Base-by-base conservation (phyloP, 2,329 filamentous ascomycete species). In the Geoglossum cookeanum region DNA sequence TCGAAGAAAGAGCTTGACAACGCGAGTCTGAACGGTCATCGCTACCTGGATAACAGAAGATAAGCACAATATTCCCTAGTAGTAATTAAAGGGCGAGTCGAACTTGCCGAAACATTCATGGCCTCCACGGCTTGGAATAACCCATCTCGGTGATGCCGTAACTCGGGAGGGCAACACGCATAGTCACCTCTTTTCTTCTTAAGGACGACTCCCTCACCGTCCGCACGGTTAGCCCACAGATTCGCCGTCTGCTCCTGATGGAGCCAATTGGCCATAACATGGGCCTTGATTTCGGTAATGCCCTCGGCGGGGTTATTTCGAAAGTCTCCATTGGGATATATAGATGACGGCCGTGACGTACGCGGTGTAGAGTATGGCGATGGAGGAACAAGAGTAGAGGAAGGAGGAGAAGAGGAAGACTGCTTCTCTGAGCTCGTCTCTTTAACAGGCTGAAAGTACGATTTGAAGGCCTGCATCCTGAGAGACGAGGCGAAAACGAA, bases 11-110 rank as follows among this genome's bases (percentile, higher is more conserved):
- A 81, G 72, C 61, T 78, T 77, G 63, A 84, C 80, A 45, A 84
- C 76, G 59, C 75, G 73, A 3, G 81, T 84, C 64, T 79, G 82
- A 61, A 84, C 73, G 3, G 82, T 85, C 76, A 85, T 82, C 55
- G 81, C 81, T 63, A 76, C 79, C 78, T 83, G 47, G 11, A 29
- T 11, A 22, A 42, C 11, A 48, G 29, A 9, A 58, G 6, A 37
- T n/a, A 33, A n/a, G 7, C 65, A 52, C 65, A 52, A 61, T 59
- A n/a, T 51, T 58, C 29, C 22, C 22, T 22, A 22, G 22, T 22
- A 22, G 32, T 47, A 35, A 37, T n/a, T 8, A 39, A 11, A 35
- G 3, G 27, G 44, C 32, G 52, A 15, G 61, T 42, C 49, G 29
- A 78, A 77, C 64, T 71, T 70, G 37, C 49, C 7, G 30, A 6